Conservation (phyloP, 345 rosid species). For the Moricandia moricandioides region DNA sequence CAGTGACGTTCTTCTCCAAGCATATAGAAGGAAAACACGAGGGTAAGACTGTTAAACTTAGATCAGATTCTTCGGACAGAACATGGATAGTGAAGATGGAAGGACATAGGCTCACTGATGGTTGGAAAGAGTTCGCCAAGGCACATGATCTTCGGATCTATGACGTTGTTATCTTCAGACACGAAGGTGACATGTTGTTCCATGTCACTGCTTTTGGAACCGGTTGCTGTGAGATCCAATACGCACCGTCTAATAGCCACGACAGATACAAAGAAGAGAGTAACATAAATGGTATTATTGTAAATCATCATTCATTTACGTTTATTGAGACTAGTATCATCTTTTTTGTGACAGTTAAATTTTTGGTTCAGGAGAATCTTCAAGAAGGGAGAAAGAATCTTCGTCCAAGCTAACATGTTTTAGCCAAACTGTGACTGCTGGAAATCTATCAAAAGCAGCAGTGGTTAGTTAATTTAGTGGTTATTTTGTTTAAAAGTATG, state of each 20-base stretch:
- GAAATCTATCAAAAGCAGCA: neutral
- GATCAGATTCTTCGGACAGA: neutral
- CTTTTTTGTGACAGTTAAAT: neutral
- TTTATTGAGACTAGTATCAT: neutral
- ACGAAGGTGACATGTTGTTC: neutral
- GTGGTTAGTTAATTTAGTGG: conserved; percentile 7
- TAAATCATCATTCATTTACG: neutral
- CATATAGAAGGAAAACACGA: neutral
- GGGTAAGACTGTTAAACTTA: neutral
- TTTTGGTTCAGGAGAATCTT: neutral
- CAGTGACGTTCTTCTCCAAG: neutral
- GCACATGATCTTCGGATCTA: neutral
- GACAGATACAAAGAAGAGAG: neutral
- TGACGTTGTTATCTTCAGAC: neutral
- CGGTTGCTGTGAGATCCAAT: neutral
- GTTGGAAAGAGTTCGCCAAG: neutral
- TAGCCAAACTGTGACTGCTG: neutral
- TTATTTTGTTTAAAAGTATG: neutral
- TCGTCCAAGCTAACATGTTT: neutral
- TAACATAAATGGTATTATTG: neutral
- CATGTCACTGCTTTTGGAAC: neutral
- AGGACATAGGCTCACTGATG: neutral
- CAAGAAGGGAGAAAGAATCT: neutral
- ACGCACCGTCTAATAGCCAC: neutral
- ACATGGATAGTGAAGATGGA: neutral